Evolutionary conservation across 345 rosid genomes (phyloP), one percentile per base, ranked within the genome.

Genomic region (Clarkia xantiana): DNA sequence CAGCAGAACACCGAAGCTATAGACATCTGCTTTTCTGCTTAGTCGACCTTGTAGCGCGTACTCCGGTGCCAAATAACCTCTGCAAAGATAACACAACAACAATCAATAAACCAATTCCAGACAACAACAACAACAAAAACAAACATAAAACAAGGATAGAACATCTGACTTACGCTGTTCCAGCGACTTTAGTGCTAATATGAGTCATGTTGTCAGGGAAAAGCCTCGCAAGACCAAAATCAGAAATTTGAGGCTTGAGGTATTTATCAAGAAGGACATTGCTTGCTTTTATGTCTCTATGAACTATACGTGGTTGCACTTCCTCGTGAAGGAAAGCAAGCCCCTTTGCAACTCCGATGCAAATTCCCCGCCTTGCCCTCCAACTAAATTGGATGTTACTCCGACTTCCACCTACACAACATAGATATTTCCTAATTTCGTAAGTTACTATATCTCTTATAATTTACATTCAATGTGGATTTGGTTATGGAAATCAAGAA

Each of bases 11-110:
- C 90, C 90, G 56, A 76, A 82, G 58, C 90, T 78, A 64, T 82
- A 82, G 39, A 82, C 44, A 65, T 82, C 90, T 47, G 76, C 86
- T 65, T 76, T 78, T 62, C 76, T 72, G 10, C 77, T 82, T 61
- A 82, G 39, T 52, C 78, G 83, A 40, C 81, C 90, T 40, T 77
- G 68, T 54, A 78, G 45, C 4, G 86, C 90, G 54, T 82, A 82
- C 54, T 82, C 90, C 11, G 90, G 90, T 38, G 90, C 90, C 11
- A 82, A 59, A 65, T 82, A 82, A 47, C 90, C 90, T 64, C 86
- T 82, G 55, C 16, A n/a, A n/a, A n/a, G n/a, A n/a, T n/a, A n/a
- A n/a, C n/a, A n/a, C n/a, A n/a, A n/a, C 51, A 36, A 40, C n/a
- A n/a, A n/a, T n/a, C n/a, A n/a, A n/a, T n/a, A n/a, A n/a, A n/a